Conservation (phyloP, 1,284 basidiomycete genomes). For the Ceratobasidium sp. region DNA sequence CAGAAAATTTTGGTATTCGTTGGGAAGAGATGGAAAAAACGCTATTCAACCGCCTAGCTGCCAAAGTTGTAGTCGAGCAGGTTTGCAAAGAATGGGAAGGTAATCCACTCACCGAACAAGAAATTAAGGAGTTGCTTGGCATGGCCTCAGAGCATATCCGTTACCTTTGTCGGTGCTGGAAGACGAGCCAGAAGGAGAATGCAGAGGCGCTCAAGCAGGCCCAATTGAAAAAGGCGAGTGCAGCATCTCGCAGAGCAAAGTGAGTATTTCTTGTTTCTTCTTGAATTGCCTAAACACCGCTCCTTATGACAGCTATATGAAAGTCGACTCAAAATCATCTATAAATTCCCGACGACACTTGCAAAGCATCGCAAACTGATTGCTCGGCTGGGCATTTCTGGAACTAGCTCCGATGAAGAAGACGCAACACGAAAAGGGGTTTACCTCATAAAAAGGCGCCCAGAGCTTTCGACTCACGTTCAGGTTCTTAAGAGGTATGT, state of each 20-base stretch:
- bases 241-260: not conserved
- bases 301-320: not conserved
- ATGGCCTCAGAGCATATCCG: not conserved
- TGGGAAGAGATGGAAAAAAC: not conserved
- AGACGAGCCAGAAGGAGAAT: not conserved
- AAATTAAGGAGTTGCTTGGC: not conserved
- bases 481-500: not conserved
- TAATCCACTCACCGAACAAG: not conserved
- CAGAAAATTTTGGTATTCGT: not conserved
- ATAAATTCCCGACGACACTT: not conserved
- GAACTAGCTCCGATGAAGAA: constrained; percentile 6
- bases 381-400: not conserved
- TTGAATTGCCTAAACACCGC: not conserved
- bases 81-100: not conserved
- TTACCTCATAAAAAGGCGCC: not conserved
- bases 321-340: not conserved
- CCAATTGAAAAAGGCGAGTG: not conserved
- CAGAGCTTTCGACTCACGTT: not conserved
- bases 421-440: not conserved
- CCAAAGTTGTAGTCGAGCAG: not conserved
- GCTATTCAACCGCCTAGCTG: not conserved
- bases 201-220: not conserved
- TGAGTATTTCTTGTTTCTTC: not conserved
- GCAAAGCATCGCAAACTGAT: not conserved
- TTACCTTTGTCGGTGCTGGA: not conserved